Evolutionary conservation across 108 stramenopile genomes (phyloP), one percentile per base, ranked within the genome.

Genomic region (Schizochytrium sp.): DNA sequence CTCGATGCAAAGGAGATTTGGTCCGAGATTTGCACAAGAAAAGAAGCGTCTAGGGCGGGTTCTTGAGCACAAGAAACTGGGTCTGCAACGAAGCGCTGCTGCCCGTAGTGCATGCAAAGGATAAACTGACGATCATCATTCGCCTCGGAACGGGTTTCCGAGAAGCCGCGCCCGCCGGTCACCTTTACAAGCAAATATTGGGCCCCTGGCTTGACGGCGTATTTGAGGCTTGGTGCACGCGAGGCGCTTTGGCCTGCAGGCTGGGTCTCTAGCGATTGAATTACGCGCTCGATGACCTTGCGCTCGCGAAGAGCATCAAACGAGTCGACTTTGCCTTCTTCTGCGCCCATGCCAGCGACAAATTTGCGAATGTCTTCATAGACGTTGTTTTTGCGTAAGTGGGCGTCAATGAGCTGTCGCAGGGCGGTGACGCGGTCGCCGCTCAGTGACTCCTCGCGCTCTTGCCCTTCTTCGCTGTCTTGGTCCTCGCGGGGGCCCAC

Each of bases 291-390:
- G n/a, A 83, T 47, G 48, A 83, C 48, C 25, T 83, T n/a, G 48
- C 51, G 76, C 76, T 83, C 76, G 25, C 76, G 45, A 43, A 53
- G 76, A 0, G 45, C 51, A 12, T 83, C 76, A 4, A 53, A 53
- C 6, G 76, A 55, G 51, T 83, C 76, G 63, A 10, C 63, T 6
- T 69, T 8, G n/a, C 51, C 51, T 8, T 83, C 76, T 12, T 12
- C 76, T 8, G 51, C 14, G 0, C 76, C 76, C 25, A 69, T 41
- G 63, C 25, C 63, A 12, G 76, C 76, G 6, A 83, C 51, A 34
- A 83, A 83, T 53, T 53, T 53, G n/a, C 76, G 45, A 83, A 83
- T 83, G 48, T 83, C 76, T 19, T 83, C 76, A 34, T 83, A 83
- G 3, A 83, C 76, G 3, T 83, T 83, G 48, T 47, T 83, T 23